These are phyloP conservation scores for Akanthomyces muscarius DNA, from an alignment of 2,329 filamentous ascomycete species.

Conservation along the genomic window DNA sequence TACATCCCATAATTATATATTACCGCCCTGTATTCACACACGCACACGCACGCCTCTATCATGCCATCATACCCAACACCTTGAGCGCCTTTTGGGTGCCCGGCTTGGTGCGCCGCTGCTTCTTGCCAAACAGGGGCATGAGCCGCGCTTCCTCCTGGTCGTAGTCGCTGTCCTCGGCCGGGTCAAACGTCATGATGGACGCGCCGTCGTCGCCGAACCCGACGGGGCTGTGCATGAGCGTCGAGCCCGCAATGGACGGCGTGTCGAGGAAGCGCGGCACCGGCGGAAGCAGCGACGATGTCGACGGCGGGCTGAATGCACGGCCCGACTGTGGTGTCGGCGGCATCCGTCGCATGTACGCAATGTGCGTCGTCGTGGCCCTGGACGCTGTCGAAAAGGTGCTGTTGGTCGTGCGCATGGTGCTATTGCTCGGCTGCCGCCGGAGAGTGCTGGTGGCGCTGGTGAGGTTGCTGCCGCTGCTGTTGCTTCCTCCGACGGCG, in stretches of 20 bases:
- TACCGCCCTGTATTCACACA: background rate
- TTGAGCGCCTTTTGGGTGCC: conserved; percentile 51
- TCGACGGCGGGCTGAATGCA: background rate
- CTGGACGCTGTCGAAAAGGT: background rate
- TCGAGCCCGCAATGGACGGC: background rate
- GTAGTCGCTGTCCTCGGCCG: conserved; percentile 38
- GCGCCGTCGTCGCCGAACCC: background rate
- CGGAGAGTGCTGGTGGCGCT: background rate
- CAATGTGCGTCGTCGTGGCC: background rate
- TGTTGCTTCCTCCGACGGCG: background rate
- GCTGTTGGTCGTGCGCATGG: conserved; percentile 2
- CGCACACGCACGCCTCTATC: background rate
- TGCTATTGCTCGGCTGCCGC: background rate
- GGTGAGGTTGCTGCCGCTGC: background rate
- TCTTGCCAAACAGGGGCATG: conserved; percentile 47
- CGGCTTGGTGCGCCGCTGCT: conserved; percentile 32
- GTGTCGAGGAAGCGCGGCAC: conserved; percentile 1
- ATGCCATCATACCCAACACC: conserved; percentile 44
- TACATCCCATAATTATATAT: background rate
- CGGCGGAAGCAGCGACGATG: background rate
- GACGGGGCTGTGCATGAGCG: background rate
- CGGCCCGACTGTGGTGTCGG: too few relatives aligned
- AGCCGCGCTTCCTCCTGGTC: conserved; percentile 48
- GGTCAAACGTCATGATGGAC: conserved; percentile 32
- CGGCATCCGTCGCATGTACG: background rate